Evolutionary conservation across 2,329 filamentous ascomycete species (phyloP).

Genomic region (Neurospora sp.): DNA sequence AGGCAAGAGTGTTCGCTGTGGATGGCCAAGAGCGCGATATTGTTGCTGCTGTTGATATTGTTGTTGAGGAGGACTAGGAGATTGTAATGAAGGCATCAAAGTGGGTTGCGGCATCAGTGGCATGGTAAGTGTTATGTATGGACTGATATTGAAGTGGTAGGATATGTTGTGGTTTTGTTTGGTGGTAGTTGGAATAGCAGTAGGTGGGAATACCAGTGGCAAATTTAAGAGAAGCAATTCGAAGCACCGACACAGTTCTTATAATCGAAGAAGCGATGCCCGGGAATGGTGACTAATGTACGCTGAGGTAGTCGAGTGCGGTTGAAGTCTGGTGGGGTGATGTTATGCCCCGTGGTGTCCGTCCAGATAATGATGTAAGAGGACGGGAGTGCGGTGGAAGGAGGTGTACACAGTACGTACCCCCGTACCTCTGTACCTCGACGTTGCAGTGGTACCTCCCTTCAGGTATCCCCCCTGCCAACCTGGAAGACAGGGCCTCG

Average conservation of each 20-base stretch:
- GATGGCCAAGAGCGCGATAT: slow-evolving; percentile 10
- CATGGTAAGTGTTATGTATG: background rate
- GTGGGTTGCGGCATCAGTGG: background rate
- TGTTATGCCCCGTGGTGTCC: background rate
- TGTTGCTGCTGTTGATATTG: background rate
- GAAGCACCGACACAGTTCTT: background rate
- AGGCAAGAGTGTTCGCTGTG: slow-evolving; percentile 4
- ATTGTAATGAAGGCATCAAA: background rate
- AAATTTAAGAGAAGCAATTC: background rate
- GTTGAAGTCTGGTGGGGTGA: background rate
- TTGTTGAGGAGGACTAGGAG: background rate
- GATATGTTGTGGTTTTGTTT: background rate
- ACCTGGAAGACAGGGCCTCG: background rate
- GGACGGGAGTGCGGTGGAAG: background rate
- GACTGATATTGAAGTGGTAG: background rate
- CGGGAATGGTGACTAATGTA: background rate
- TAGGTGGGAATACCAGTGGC: background rate
- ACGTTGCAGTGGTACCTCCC: background rate
- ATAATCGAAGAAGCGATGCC: background rate
- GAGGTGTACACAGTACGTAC: background rate
- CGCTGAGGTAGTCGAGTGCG: background rate
- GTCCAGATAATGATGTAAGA: background rate
- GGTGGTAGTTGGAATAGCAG: background rate
- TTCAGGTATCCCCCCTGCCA: background rate
- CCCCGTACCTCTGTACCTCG: background rate